These are phyloP conservation scores for Pelargonium fulgidum DNA, from an alignment of 441 rosid genomes.

Conservation along the genomic window DNA sequence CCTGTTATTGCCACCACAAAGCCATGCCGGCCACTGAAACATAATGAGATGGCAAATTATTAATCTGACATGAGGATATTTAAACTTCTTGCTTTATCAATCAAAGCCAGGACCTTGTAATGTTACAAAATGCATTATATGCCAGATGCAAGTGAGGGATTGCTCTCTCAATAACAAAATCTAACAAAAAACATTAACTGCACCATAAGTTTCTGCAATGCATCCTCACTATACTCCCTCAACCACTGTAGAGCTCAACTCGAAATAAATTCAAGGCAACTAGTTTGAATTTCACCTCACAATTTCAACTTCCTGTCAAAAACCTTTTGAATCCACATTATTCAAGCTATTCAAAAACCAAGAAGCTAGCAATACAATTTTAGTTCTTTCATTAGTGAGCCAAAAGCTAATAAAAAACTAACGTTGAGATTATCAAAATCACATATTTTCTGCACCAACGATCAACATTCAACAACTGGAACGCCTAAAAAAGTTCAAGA, in stretches of 20 bases:
- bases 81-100: neutral
- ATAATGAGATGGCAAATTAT: neutral
- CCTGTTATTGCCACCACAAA: slow-evolving; percentile 89
- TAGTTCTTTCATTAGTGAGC: neutral
- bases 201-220: neutral
- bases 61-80: neutral
- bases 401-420: neutral
- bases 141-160: neutral
- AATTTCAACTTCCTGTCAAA: no score
- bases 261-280: neutral
- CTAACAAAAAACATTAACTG: neutral
- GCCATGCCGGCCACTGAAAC: slow-evolving; percentile 73
- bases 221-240: neutral
- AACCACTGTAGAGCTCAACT: no score
- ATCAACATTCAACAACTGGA: neutral
- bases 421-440: neutral
- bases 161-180: neutral
- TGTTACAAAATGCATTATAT: neutral
- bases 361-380: neutral
- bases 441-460: neutral
- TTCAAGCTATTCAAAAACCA: neutral
- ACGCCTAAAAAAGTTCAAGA: neutral
- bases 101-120: neutral
- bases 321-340: no score
- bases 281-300: neutral